Evolutionary conservation across 129 eudicot species (phyloP).

Genomic region (Apium graveolens): DNA sequence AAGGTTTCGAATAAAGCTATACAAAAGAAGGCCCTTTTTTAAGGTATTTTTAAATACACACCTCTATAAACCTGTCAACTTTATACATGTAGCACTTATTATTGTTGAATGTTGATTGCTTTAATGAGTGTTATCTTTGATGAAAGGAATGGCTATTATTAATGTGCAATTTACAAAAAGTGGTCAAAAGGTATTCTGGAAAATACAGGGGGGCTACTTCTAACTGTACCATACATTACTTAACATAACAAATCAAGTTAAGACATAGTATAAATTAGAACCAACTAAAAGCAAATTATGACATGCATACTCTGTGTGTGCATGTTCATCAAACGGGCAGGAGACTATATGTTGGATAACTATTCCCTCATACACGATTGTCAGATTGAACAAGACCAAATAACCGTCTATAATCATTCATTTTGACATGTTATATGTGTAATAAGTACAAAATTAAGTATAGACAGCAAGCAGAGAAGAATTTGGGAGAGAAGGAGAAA

Average conservation of each 20-base stretch:
- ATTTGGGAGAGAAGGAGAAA: neutral
- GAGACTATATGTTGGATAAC: too few species aligned
- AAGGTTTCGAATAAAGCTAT: neutral
- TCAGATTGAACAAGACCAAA: too few species aligned
- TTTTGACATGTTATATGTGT: too few species aligned
- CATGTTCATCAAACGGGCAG: too few species aligned
- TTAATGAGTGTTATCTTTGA: neutral
- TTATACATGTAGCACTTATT: neutral
- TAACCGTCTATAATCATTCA: too few species aligned
- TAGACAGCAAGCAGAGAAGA: neutral
- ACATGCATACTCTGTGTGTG: neutral
- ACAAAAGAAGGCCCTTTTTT: neutral
- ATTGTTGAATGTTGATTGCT: neutral
- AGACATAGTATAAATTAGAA: neutral
- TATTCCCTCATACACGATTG: too few species aligned
- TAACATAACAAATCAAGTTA: neutral
- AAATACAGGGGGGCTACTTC: neutral
- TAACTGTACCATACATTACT: neutral
- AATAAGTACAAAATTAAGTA: too few species aligned
- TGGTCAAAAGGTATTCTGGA: neutral
- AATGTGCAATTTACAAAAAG: neutral
- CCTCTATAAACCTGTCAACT: neutral
- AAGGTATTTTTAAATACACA: neutral
- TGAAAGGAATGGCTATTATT: too few species aligned
- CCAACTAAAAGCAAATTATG: neutral